Evolutionary conservation across 768 basidiomycete species (phyloP).

Genomic region (Lyophyllum shimeji): DNA sequence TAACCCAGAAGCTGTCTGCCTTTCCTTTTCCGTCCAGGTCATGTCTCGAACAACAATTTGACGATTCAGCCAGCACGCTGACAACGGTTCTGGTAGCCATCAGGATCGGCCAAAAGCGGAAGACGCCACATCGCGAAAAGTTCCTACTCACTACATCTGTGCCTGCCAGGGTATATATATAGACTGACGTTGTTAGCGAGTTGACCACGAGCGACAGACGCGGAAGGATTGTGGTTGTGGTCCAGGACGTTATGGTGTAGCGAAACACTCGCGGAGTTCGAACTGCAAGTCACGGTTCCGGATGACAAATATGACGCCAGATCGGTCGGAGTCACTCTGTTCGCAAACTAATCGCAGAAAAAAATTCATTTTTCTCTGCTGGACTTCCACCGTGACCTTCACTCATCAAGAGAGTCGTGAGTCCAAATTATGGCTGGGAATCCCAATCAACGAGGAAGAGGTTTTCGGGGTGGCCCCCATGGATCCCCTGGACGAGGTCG

Average conservation of each 20-base stretch:
- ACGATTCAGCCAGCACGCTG: too few species aligned
- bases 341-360: neutral
- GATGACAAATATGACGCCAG: neutral
- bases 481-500: slow-evolving; percentile 17
- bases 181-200: neutral
- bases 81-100: neutral
- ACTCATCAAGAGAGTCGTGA: too few species aligned
- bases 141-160: neutral
- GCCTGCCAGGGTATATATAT: too few species aligned
- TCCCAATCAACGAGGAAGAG: slow-evolving; percentile 16
- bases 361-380: neutral
- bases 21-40: too few species aligned
- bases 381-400: neutral
- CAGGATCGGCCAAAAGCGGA: neutral
- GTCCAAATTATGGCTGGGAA: slow-evolving; percentile 2
- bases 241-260: neutral
- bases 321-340: neutral
- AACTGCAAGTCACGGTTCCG: neutral
- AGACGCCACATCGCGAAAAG: too few species aligned
- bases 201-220: neutral
- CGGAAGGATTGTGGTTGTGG: neutral
- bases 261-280: neutral
- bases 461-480: slow-evolving; percentile 12
- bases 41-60: too few species aligned
- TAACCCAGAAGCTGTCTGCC: too few species aligned